Base-by-base conservation (phyloP, 2,329 filamentous ascomycete species). In the Xylaria digitata region DNA sequence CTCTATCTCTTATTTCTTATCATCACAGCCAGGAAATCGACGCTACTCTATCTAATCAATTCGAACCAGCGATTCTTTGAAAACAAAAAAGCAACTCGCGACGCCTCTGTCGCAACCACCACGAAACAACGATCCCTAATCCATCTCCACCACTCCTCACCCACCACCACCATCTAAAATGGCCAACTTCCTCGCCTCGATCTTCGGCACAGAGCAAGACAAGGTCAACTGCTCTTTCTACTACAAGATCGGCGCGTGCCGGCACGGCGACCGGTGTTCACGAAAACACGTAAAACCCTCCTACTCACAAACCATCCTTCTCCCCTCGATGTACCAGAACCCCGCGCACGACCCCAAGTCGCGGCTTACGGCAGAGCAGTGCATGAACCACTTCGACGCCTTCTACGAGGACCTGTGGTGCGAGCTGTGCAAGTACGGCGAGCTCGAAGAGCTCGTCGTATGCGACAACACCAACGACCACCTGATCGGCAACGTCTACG, bases 321-420 rank as follows among this genome's bases (percentile, higher is more conserved):
- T 99, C 79, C 96, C 96, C 53, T 97, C 97, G 82, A 92, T 99
- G 75, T 99, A 99, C 87, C 96, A 98, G 82, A 99, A 99, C 86
- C 96, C 96, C 11, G 93, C 94, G 70, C 97, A 97, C 88, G 94
- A 98, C 81, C 90, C 92, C 54, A 96, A 97, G 84, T 96, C 90
- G 86, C 96, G 94, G 83, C 97, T 99, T 92, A 97, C 97, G 83
- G 84, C 94, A 6, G 91, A 89, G 74, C 96, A 99, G 85, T 91
- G 98, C 79, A 95, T 97, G 82, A 97, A 97, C 84, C 96, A 99
- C 87, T 99, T 99, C 79, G 96, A 99, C 82, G 96, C 96, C 77
- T 99, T 99, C 82, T 99, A 99, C 86, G 96, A 99, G 84, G 96
- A 99, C 80, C 94, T 99, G 73, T 99, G 96, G 95, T 98, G 95